Conservation (phyloP, 2,329 filamentous ascomycete genomes). For the Xylaria sp. region DNA sequence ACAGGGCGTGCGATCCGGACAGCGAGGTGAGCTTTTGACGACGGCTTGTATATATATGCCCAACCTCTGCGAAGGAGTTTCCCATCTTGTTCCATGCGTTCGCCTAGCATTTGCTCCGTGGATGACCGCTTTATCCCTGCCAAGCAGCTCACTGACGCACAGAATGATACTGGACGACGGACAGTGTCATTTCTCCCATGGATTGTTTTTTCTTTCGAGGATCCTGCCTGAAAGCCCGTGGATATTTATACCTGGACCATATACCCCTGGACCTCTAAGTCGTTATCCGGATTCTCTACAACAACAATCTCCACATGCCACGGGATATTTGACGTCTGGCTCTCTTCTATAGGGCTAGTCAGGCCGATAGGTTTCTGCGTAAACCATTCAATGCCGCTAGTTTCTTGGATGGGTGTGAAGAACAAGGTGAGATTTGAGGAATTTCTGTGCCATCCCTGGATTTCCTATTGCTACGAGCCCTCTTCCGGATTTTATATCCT, state of each 20-base stretch:
- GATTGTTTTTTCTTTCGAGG: conserved; percentile 2
- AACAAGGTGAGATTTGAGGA: conserved; percentile 4
- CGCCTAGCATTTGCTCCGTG: conserved; percentile 24
- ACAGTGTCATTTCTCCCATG: not conserved
- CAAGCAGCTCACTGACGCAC: conserved; percentile 19
- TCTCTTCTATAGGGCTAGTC: not conserved
- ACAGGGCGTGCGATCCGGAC: conserved; percentile 42
- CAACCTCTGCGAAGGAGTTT: conserved; percentile 39
- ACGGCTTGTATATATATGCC: conserved; percentile 47
- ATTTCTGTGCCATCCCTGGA: not conserved
- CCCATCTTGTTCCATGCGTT: conserved; percentile 23
- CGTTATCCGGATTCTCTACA: conserved; percentile 1
- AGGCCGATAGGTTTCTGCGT: conserved; percentile 10
- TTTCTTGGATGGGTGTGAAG: not conserved
- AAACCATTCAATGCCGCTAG: not conserved
- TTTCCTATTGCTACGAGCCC: not conserved
- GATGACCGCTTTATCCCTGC: conserved; percentile 15
- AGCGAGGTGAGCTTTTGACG: conserved; percentile 47
- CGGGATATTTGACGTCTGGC: conserved; percentile 2
- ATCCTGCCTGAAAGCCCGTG: conserved; percentile 7
- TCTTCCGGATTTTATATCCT: not conserved
- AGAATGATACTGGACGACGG: conserved; percentile 15
- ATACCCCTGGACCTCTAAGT: not conserved
- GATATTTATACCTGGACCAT: not conserved
- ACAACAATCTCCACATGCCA: not conserved